Base-by-base conservation (phyloP, 164 flowering plant species). In the Kalanchoe fedtschenkoi region DNA sequence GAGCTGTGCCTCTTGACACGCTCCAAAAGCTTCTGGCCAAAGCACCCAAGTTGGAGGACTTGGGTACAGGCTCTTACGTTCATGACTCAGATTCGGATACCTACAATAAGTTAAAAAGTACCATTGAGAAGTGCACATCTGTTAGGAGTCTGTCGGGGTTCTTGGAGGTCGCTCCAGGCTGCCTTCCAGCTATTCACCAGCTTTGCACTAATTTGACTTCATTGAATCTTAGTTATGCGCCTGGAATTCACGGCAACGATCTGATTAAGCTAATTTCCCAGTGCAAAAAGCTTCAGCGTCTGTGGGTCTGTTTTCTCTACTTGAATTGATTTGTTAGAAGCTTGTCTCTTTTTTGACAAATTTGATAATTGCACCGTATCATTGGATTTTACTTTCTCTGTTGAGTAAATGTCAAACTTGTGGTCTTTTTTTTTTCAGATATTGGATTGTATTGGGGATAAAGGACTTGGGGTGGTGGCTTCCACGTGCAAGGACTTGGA, bases 91-190 rank as follows among this genome's bases (percentile, higher is more conserved):
- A 70, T 42, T 75, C 92, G 10, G 88, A 78, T 60, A 22, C 76
- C 24, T 79, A 66, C 37, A 24, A 4, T 19, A 80, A 75, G 34
- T 61, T 86, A 11, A 66, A 34, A 21, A 72, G 59, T 62, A 65
- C 77, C 26, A 32, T 84, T 60, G 69, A 46, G 60, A 81, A 73
- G 28, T 81, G 86, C 58, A 75, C 69, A 41, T 80, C 88, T 2
- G 53, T 90, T 42, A 81, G 75, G 74, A 84, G 87, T 68, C 78
- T 90, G 73, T 90, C 97, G 21, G 97, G 97, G 44, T 90, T 86
- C 71, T 69, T 81, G 76, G 91, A 84, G 55, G 86, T 83, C 65
- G 65, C 78, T 68, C 77, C 83, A 43, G 63, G 44, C 51, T 83
- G 79, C 69, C 69, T 90, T 32, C 70, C 74, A 7, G 79, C 86